phyloP scores from a whole-genome alignment of 1,284 basidiomycete genomes.

The Trichosporon sp. region DNA sequence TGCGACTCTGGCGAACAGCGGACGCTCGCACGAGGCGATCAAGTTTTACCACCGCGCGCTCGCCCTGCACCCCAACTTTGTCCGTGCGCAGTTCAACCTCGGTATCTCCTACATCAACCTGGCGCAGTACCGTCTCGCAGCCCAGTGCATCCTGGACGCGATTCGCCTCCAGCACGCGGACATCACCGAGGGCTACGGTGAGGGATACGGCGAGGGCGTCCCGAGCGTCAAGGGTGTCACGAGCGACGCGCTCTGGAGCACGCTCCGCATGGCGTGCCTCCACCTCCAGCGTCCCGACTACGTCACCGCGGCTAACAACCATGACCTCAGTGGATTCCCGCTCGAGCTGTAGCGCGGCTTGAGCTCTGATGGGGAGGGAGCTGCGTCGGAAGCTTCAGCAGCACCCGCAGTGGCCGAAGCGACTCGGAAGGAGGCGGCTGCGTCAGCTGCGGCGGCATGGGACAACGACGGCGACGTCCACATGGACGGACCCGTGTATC shows the following conservation, averaged over 20 bases:
- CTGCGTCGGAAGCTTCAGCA: not conserved
- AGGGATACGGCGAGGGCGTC: constrained; percentile 39
- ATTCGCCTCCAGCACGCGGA: constrained; percentile 82
- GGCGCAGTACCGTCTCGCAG: constrained; percentile 79
- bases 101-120: constrained; percentile 89
- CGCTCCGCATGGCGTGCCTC: constrained; percentile 74
- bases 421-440: not conserved
- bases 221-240: constrained; percentile 65
- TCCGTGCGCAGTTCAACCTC: constrained; percentile 88
- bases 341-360: constrained; percentile 27
- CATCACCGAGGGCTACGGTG: constrained; percentile 61
- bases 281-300: constrained; percentile 55
- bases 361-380: not conserved
- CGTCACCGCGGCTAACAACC: constrained; percentile 30
- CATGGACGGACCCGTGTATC: constrained; percentile 2
- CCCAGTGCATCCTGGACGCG: constrained; percentile 80
- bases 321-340: constrained; percentile 32
- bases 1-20: constrained; percentile 92
- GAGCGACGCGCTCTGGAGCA: constrained; percentile 78
- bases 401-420: not conserved
- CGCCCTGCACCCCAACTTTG: constrained; percentile 87
- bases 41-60: constrained; percentile 88
- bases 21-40: constrained; percentile 78
- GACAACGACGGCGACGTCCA: not conserved
- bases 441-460: too few relatives aligned